These are phyloP conservation scores for Adiantum capillusveneris DNA, from an alignment of 75 land plant species.

Conservation along the genomic window DNA sequence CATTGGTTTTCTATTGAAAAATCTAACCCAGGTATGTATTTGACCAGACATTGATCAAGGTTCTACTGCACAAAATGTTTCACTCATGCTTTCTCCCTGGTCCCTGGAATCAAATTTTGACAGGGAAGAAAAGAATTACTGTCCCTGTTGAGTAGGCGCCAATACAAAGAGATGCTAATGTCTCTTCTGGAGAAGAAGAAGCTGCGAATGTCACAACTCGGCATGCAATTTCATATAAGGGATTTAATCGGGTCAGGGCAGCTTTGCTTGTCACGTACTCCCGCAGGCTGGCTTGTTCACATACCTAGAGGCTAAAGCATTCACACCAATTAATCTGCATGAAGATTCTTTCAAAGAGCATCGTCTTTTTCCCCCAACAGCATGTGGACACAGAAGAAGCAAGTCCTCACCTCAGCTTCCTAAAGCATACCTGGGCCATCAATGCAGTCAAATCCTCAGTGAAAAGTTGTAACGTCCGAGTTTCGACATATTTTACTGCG, in stretches of 20 bases:
- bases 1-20: constrained; percentile 68
- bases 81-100: not conserved
- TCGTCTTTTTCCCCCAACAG: too few species aligned
- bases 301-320: constrained; percentile 48
- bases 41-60: not conserved
- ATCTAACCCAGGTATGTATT: constrained; percentile 54
- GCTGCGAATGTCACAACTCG: constrained; percentile 64
- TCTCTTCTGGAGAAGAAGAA: constrained; percentile 67
- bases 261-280: constrained; percentile 49
- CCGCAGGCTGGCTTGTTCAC: constrained; percentile 60
- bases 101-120: not conserved
- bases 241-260: constrained; percentile 82
- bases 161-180: constrained; percentile 77
- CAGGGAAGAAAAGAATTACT: constrained; percentile 81
- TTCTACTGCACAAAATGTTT: not conserved
- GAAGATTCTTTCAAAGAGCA: too few species aligned
- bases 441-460: too few species aligned
- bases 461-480: too few species aligned
- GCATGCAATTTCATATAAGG: constrained; percentile 85
- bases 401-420: too few species aligned
- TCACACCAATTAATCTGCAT: too few species aligned
- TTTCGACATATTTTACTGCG: too few species aligned
- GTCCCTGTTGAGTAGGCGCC: constrained; percentile 53
- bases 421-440: too few species aligned
- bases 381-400: too few species aligned